Base-by-base conservation (phyloP, 352 stramenopile species). In the Phytophthora constricta region DNA sequence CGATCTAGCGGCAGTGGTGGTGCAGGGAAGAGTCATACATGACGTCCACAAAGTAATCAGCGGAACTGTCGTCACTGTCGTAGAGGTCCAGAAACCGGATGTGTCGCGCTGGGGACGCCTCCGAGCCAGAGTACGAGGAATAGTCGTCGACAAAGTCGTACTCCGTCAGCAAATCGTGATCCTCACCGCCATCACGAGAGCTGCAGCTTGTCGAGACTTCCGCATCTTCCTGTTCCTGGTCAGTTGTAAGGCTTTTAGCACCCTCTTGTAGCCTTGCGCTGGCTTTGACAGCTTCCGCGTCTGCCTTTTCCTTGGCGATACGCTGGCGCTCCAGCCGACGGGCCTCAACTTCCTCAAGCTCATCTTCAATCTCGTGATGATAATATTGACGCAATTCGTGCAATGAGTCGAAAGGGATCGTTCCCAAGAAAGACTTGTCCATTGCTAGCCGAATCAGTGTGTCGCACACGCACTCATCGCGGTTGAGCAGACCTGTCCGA, bases 111-210 rank as follows among this genome's bases (percentile, higher is more conserved):
- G 77, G 77, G 33, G 82, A 90, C 1, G 76, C 43, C 57, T 91
- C 86, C 4, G 77, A 70, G 1, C 67, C 70, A 23, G 80, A 74
- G 50, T 63, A 74, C 43, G 72, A 64, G 3, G 49, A 31, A 49
- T 83, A 91, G 51, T 93, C 87, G 25, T 95, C 85, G 22, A 93
- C 70, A 64, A 93, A 93, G 53, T 95, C 87, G 63, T 93, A 93
- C 65, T 93, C 85, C 51, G 75, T 69, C 43, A 86, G 75, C 60
- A 85, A 60, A 2, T 48, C 70, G 45, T 71, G 69, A 25, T 86
- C 76, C 46, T 61, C 61, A 20, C 58, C 68, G 23, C 42, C 47
- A 23, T 47, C 54, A 31, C 68, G 39, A 52, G 67, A 61, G 49
- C 50, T 68, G 52, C 65, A 60, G 52, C 46, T 71, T n/a, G 56